These are phyloP conservation scores for Turnera subulata DNA, from an alignment of 345 rosid genomes.

Conservation along the genomic window DNA sequence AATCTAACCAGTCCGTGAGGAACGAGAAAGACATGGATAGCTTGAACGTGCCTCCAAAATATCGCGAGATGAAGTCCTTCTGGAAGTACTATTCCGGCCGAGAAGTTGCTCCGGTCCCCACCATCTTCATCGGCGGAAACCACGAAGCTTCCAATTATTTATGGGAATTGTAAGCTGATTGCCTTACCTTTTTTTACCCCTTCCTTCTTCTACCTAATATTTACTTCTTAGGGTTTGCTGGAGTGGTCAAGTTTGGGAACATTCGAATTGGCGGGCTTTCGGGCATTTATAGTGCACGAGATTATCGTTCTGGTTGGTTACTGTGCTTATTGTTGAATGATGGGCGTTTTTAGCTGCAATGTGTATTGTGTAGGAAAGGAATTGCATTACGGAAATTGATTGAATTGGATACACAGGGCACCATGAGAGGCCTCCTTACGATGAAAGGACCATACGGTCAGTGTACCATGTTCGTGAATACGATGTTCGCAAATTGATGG, in stretches of 20 bases:
- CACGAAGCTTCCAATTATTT: conserved; percentile 96
- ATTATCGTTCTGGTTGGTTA: conserved; percentile 57
- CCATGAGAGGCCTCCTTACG: conserved; percentile 79
- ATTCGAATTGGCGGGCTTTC: conserved; percentile 89
- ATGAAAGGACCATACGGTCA: conserved; percentile 58
- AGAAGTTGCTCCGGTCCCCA: conserved; percentile 77
- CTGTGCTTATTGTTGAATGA: no score
- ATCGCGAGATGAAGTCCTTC: conserved; percentile 77
- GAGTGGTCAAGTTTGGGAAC: conserved; percentile 81
- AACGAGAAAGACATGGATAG: conserved; percentile 82
- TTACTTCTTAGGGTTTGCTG: conserved; percentile 76
- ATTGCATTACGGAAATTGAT: neutral
- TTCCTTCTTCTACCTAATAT: conserved; percentile 54
- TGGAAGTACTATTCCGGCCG: conserved; percentile 90
- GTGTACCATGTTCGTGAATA: conserved; percentile 89
- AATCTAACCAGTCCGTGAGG: conserved; percentile 56
- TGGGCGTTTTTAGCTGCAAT: no score
- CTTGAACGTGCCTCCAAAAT: conserved; percentile 68
- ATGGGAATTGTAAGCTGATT: conserved; percentile 75
- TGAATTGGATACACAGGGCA: conserved; percentile 54
- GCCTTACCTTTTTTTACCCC: neutral
- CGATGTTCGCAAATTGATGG: conserved; percentile 86
- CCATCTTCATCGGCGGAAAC: conserved; percentile 93
- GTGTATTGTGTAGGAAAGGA: neutral
- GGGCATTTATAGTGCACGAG: conserved; percentile 64